Evolutionary conservation across 768 basidiomycete genomes (phyloP).

Genomic region (Hortiboletus campestris): DNA sequence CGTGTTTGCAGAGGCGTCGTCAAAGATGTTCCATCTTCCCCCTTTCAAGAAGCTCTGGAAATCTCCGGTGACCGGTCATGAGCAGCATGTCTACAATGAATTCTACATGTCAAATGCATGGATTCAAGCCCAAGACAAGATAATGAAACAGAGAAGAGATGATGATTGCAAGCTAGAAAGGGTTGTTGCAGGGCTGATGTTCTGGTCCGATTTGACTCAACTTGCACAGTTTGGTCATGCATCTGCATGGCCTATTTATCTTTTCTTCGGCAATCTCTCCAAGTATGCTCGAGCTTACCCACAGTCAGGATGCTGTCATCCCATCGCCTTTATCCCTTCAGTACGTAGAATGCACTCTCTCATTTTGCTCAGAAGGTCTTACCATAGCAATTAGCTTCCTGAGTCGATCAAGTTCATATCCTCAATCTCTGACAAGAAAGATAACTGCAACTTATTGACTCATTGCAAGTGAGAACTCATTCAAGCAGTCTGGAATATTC

Average conservation of each 20-base stretch:
- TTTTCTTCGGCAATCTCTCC: not conserved
- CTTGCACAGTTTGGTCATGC: slow-evolving; percentile 12
- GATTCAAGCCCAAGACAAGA: too few relatives aligned
- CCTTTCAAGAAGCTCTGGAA: slow-evolving; percentile 11
- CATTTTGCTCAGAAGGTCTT: not conserved
- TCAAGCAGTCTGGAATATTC: not conserved
- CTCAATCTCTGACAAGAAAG: not conserved
- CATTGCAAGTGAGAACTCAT: not conserved
- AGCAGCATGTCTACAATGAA: too few relatives aligned
- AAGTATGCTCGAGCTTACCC: not conserved
- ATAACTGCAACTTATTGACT: not conserved
- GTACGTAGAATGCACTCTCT: not conserved
- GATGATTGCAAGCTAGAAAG: not conserved
- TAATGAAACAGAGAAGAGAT: slow-evolving; percentile 3
- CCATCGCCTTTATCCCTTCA: slow-evolving; percentile 1
- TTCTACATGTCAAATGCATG: too few relatives aligned
- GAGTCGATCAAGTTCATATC: not conserved
- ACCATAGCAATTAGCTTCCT: not conserved
- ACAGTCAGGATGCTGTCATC: not conserved
- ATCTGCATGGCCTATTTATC: slow-evolving; percentile 12
- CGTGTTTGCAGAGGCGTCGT: not conserved
- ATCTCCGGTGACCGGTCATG: too few relatives aligned
- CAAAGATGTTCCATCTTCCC: slow-evolving; percentile 20
- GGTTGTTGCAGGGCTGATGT: not conserved
- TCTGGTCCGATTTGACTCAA: slow-evolving; percentile 9